phyloP scores from a whole-genome alignment of 23 red algal species.

The Gracilaria vermiculophylla region DNA sequence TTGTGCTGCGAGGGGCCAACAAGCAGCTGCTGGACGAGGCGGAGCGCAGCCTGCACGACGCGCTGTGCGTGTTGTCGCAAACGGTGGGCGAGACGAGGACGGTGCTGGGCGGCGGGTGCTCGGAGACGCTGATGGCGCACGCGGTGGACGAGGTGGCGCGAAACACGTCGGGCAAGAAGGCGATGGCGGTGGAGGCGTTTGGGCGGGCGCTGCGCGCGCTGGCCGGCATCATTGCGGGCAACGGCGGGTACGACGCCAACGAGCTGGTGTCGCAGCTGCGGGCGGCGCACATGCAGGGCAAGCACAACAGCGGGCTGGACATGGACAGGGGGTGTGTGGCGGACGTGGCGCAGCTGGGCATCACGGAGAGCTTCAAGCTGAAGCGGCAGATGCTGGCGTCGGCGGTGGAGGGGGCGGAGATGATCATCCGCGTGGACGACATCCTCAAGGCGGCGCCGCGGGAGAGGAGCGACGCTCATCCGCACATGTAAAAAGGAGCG shows the following conservation, averaged over 20 bases:
- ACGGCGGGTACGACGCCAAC: constrained; percentile 89
- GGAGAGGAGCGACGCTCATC: constrained; percentile 70
- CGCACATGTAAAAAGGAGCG: constrained; percentile 51
- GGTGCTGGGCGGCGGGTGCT: constrained; percentile 87
- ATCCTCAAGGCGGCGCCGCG: constrained; percentile 93
- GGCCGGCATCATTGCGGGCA: constrained; percentile 91
- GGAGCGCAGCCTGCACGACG: constrained; percentile 95
- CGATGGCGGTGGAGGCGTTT: constrained; percentile 90
- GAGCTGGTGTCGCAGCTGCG: constrained; percentile 87
- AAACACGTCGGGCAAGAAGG: constrained; percentile 78
- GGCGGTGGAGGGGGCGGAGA: constrained; percentile 93
- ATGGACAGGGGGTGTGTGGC: constrained; percentile 77
- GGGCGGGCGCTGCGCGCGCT: constrained; percentile 84
- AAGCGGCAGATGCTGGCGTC: constrained; percentile 93
- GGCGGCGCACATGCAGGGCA: constrained; percentile 86
- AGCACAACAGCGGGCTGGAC: constrained; percentile 76
- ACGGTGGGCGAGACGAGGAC: constrained; percentile 81
- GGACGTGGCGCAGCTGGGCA: constrained; percentile 76
- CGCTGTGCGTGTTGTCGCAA: constrained; percentile 93
- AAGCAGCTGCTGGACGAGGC: constrained; percentile 97
- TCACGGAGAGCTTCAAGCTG: constrained; percentile 95
- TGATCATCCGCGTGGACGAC: constrained; percentile 98
- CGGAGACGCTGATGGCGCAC: constrained; percentile 95
- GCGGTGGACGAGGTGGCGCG: constrained; percentile 91
- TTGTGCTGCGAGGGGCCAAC: constrained; percentile 94